Base-by-base conservation (phyloP, 2,329 filamentous ascomycete genomes). In the Cylindrodendrum hubeiense region DNA sequence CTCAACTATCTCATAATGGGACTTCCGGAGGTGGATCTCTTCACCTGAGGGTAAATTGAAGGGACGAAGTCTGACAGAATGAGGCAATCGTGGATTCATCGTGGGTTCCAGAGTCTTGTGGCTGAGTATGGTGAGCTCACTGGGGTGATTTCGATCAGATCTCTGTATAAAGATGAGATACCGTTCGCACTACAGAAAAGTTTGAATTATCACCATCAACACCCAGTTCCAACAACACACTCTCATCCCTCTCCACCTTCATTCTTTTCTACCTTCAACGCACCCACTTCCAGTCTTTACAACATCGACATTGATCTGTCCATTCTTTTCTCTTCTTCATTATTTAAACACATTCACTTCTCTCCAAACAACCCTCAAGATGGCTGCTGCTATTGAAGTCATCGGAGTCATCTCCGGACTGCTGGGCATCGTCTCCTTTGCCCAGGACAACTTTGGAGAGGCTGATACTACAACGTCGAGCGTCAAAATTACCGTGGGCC, bases 351-450 rank as follows among this genome's bases (percentile, higher is more conserved):
- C 37, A 30, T 30, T 30, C 33, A 9, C 6, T 10, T 3, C 15
- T n/a, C n/a, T 17, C 3, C 37, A 39, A 39, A 39, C 17, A n/a
- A 8, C 3, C 2, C n/a, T 37, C 28, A 37, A 10, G 4, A 44
- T 51, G 47, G 56, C 56, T 12, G 34, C 46, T 37, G 3, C 30
- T 17, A 19, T 59, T n/a, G 47, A 52, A 28, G 28, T 59, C 19
- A 52, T 66, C 21, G 64, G 60, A 6, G 37, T 63, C 13, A 41
- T 66, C 21, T 59, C 53, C 3, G 44, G 59, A 4, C 22, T 56
- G 21, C 26, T 66, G 19, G 60, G 59, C 26, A 66, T 66, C 19
- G 28, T 63, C 50, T 55, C 59, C n/a, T 66, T 66, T 44, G 60
- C 49, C n/a, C 51, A 51, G 28, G 64, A 63, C 24, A 63, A 63